Base-by-base conservation (phyloP, 371 early-diverging fungal species). In the Conidiobolus incongruus region DNA sequence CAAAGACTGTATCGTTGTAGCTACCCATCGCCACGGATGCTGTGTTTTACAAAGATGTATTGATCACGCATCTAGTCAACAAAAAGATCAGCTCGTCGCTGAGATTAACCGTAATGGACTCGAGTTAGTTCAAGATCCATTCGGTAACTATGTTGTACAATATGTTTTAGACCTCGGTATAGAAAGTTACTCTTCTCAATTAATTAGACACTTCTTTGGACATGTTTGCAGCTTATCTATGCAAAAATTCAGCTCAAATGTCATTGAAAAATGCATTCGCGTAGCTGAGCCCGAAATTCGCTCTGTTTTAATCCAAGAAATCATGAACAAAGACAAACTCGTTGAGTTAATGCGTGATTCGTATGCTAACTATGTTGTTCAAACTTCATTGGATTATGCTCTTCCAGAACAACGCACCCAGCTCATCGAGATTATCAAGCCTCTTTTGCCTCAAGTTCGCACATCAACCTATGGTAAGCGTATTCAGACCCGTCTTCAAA, bases 61-160 rank as follows among this genome's bases (percentile, higher is more conserved):
- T 52, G 97, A 96, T 53, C 70, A 85, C 52, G 77, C 84, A 1
- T 61, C 69, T 0, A 58, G 56, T 4, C 45, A 55, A 16, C 88
- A 89, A 59, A 75, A 75, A 58, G 54, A 60, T 16, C 84, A 81
- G 58, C 61, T 89, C 16, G 85, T 80, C 8, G 54, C 61, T 2
- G 83, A 70, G 35, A 77, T 91, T 38, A 76, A 76, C 12, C 59
- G 55, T 19, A 65, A 90, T 55, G 81, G 77, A 0, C 62, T 94
- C 5, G 54, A 73, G 0, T 60, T 85, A 28, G 91, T 95, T 20
- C 82, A 74, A 58, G 88, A 94, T 58, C 89, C 91, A 35, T 97
- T 85, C 60, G 98, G 90, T 28, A 97, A 97, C 63, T 97, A 97
- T 53, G 98, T 97, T 2, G 89, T 97, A 17, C 98, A 97, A 61